Percentiles rank a stretch among this genome's conserved stretches.
Evolutionary conservation across 192 early-diverging fungal species (phyloP).

Genomic region (Coemansia sp.): DNA sequence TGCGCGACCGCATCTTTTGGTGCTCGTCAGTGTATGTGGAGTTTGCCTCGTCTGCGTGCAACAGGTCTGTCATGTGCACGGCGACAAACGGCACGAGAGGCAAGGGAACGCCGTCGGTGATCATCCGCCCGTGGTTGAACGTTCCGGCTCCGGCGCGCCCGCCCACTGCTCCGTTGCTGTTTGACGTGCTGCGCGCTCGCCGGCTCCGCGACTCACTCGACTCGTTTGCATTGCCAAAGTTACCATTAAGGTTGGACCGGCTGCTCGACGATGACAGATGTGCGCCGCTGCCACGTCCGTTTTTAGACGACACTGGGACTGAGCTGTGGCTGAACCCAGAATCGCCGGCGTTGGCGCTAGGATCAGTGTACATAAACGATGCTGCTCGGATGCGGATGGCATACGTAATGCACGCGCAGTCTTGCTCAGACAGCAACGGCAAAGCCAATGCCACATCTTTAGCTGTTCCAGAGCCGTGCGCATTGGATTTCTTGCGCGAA

Average conservation of each 20-base stretch:
- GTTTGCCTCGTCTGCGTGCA: conserved; percentile 57
- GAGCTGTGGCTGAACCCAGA: conserved; percentile 27
- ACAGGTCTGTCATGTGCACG: conserved; percentile 57
- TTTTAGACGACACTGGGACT: conserved; percentile 34
- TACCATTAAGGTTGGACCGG: conserved; percentile 10
- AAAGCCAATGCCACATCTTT: conserved; percentile 18
- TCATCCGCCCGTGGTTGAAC: conserved; percentile 41
- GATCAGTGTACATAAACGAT: conserved; percentile 49
- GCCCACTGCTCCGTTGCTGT: conserved; percentile 31
- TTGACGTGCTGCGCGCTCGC: conserved; percentile 45
- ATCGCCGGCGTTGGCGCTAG: conserved; percentile 12
- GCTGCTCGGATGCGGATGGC: conserved; percentile 51
- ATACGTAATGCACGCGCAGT: conserved; percentile 54
- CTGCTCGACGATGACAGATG: conserved; percentile 13
- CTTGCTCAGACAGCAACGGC: conserved; percentile 45
- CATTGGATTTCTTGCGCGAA: conserved; percentile 46
- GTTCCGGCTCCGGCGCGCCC: conserved; percentile 19
- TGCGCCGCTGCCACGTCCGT: conserved; percentile 31
- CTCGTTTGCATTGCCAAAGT: conserved; percentile 19
- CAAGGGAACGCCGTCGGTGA: conserved; percentile 38
- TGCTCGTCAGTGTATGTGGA: conserved; percentile 54
- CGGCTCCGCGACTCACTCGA: conserved; percentile 24
- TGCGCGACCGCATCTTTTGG: conserved; percentile 50
- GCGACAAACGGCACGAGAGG: conserved; percentile 56
- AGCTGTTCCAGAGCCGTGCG: conserved; percentile 10